A percentile compares a stretch with the other conserved stretches of the same genome.
phyloP scores from a whole-genome alignment of 176 grass and related monocot genomes.

The Pharus latifolius region DNA sequence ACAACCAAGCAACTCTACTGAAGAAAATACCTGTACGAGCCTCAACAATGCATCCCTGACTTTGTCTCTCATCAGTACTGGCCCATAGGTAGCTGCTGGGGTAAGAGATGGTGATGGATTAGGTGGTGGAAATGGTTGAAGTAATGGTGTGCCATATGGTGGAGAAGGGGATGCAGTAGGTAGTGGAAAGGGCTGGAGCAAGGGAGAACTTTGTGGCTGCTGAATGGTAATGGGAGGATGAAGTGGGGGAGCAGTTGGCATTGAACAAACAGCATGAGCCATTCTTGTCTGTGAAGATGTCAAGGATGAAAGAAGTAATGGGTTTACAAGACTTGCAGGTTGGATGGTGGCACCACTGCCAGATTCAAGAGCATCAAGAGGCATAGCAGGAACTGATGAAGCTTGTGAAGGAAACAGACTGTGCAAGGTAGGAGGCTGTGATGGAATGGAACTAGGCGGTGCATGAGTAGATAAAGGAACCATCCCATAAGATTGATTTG shows the following conservation, averaged over 20 bases:
- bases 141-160: slow-evolving; percentile 24
- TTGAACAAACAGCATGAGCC: slow-evolving; percentile 16
- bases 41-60: slow-evolving; percentile 31
- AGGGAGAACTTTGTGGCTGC: slow-evolving; percentile 23
- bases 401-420: slow-evolving; percentile 14
- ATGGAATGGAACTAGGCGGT: slow-evolving; percentile 9
- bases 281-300: slow-evolving; percentile 16
- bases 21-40: slow-evolving; percentile 46
- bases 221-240: slow-evolving; percentile 27
- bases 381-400: slow-evolving; percentile 14
- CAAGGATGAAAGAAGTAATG: slow-evolving; percentile 14
- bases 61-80: slow-evolving; percentile 34
- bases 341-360: background rate
- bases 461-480: slow-evolving; percentile 20
- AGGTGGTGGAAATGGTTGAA: slow-evolving; percentile 36
- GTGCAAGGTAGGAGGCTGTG: slow-evolving; percentile 14
- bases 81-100: slow-evolving; percentile 16
- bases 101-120: slow-evolving; percentile 25
- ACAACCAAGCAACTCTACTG: background rate
- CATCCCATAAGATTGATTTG: slow-evolving; percentile 2
- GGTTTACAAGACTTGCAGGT: slow-evolving; percentile 21
- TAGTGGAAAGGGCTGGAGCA: slow-evolving; percentile 33
- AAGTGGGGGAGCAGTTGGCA: slow-evolving; percentile 24
- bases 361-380: slow-evolving; percentile 27
- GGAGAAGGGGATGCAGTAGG: slow-evolving; percentile 8